Base-by-base conservation (phyloP, 805 yeast genomes). In the Lipomyces sp. region DNA sequence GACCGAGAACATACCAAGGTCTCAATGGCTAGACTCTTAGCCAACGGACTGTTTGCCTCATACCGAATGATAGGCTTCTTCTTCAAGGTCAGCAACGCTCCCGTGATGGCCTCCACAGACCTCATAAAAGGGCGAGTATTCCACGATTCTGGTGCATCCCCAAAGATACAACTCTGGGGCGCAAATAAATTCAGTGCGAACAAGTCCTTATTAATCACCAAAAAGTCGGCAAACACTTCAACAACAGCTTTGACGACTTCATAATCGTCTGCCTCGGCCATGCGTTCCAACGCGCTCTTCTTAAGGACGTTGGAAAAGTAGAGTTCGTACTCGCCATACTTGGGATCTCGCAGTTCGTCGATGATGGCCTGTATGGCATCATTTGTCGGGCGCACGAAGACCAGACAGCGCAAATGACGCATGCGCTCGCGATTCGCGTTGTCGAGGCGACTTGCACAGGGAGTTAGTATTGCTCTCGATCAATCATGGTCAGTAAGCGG, bases 201-300 rank as follows among this genome's bases (percentile, higher is more conserved):
- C 42, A 94, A 78, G 72, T 90, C 89, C 65, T 81, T 82, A 76
- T 91, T 91, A 62, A 94, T 78, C 6, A 90, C 87, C 69, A 86
- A 82, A 75, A 89, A 93, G 77, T 95, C 98, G 72, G 88, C 90
- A 75, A 92, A 95, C 51, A 93, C 75, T 75, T 95, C 99, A 61
- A 89, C 86, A 3, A 95, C 92, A 65, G 85, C 85, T 4, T 83
- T 79, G 8, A 95, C 89, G 8, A 87, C 86, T 75, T 94, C 98
- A 73, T 87, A 82, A 74, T 90, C 95, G 77, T 95, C 99, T 2
- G 90, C 85, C 76, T 92, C 97, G 0, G 99, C 98, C 57, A 95
- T 75, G 60, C 90, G 82, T 75, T 95, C 99, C 71, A 95, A 77
- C 69, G 90, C 90, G 33, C 87, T 81, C 78, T 94, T 95, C 60